A percentile compares a stretch with the other conserved stretches of the same genome.
Evolutionary conservation across 345 rosid species (phyloP).

Genomic region (Gossypium thurberi): DNA sequence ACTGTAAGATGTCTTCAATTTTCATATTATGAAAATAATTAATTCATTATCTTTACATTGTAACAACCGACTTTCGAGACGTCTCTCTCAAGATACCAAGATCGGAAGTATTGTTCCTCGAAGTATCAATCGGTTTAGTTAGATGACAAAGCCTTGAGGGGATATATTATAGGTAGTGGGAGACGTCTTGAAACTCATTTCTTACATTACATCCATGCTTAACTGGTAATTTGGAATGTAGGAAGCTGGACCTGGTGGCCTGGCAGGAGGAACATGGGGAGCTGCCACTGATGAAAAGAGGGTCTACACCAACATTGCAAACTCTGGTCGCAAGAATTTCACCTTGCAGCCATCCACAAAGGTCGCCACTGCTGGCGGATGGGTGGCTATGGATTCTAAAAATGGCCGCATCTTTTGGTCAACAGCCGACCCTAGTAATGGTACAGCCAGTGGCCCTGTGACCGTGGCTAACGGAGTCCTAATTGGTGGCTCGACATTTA

Average conservation of each 20-base stretch:
- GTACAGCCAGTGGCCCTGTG: constrained; percentile 15
- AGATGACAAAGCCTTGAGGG: too few species aligned
- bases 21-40: background rate
- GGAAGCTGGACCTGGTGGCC: constrained; percentile 29
- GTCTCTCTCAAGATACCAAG: too few species aligned
- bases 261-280: constrained; percentile 26
- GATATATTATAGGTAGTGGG: too few species aligned
- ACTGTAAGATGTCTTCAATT: constrained; percentile 20
- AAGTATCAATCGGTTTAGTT: too few species aligned
- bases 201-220: background rate
- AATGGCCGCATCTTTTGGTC: constrained; percentile 23
- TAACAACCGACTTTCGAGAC: too few species aligned
- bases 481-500: constrained; percentile 17
- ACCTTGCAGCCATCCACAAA: constrained; percentile 19
- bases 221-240: background rate
- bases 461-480: constrained; percentile 21
- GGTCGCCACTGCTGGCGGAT: constrained; percentile 13
- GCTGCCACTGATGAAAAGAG: constrained; percentile 27
- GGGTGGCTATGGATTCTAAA: constrained; percentile 27
- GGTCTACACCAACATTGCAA: constrained; percentile 27
- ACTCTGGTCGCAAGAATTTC: constrained; percentile 20
- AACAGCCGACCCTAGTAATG: constrained; percentile 14
- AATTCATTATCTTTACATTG: too few species aligned
- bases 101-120: too few species aligned
- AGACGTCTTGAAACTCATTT: too few species aligned